Percentiles rank a stretch among this genome's conserved stretches.
Conservation (phyloP, 805 yeast species). For the Zygosaccharomyces rouxii region DNA sequence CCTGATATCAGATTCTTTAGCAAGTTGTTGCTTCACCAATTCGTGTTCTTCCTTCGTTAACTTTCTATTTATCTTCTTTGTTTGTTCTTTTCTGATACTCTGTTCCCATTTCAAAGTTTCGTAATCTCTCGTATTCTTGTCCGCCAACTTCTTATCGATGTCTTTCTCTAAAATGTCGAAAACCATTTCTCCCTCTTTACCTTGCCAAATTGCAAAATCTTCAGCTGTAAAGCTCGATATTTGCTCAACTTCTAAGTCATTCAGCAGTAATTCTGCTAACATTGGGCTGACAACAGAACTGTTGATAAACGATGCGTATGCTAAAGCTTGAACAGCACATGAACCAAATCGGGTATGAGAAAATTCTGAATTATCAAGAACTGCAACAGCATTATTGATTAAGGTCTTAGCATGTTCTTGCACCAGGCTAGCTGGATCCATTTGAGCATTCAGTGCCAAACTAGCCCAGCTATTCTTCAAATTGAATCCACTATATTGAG, state of each 20-base stretch:
- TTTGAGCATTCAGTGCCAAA: constrained; percentile 50
- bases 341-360: constrained; percentile 34
- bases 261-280: constrained; percentile 41
- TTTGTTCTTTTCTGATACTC: constrained; percentile 68
- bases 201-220: constrained; percentile 61
- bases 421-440: constrained; percentile 64
- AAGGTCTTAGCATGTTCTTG: constrained; percentile 25
- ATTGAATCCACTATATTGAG: constrained; percentile 42
- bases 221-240: constrained; percentile 43
- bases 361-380: constrained; percentile 17
- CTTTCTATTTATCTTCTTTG: constrained; percentile 49
- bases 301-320: constrained; percentile 51
- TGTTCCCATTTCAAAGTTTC: constrained; percentile 90
- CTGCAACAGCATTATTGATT: constrained; percentile 18
- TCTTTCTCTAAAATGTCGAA: constrained; percentile 52
- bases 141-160: constrained; percentile 44
- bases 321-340: constrained; percentile 49
- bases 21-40: constrained; percentile 57
- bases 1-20: constrained; percentile 58
- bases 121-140: constrained; percentile 77
- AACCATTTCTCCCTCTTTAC: constrained; percentile 65
- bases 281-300: constrained; percentile 54
- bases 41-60: constrained; percentile 73
- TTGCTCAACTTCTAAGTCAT: constrained; percentile 39
- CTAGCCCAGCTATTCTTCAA: constrained; percentile 71